Conservation (phyloP, 2,329 filamentous ascomycete species). For the Fusarium newnesense region DNA sequence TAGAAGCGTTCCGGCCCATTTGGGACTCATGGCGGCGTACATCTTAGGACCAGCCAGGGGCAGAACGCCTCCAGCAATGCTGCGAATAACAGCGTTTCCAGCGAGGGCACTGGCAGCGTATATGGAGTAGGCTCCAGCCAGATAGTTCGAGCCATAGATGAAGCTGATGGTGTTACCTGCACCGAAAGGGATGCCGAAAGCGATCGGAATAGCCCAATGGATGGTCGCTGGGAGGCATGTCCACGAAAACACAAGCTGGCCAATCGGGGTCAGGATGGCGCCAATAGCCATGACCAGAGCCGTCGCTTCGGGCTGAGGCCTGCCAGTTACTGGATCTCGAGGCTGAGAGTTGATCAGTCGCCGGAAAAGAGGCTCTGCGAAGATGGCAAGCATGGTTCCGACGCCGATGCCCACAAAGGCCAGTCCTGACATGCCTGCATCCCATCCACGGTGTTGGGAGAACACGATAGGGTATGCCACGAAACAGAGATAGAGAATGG, state of each 20-base stretch:
- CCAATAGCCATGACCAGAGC: slow-evolving; percentile 84
- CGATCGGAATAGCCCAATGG: slow-evolving; percentile 83
- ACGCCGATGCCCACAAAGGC: slow-evolving; percentile 78
- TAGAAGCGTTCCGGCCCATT: slow-evolving; percentile 82
- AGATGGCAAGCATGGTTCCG: slow-evolving; percentile 70
- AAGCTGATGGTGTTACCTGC: slow-evolving; percentile 81
- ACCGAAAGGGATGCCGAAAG: slow-evolving; percentile 83
- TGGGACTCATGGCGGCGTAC: slow-evolving; percentile 75
- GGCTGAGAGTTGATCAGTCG: slow-evolving; percentile 81
- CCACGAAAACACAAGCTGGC: slow-evolving; percentile 90
- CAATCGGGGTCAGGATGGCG: slow-evolving; percentile 77
- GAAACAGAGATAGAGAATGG: slow-evolving; percentile 89
- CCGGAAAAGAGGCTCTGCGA: slow-evolving; percentile 77
- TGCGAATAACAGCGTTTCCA: slow-evolving; percentile 80
- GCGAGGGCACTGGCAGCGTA: slow-evolving; percentile 85
- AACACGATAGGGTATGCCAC: slow-evolving; percentile 91
- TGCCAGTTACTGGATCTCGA: slow-evolving; percentile 79
- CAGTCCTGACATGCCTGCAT: slow-evolving; percentile 76
- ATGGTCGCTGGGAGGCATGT: slow-evolving; percentile 81
- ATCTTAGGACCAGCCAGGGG: slow-evolving; percentile 80
- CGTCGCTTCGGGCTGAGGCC: slow-evolving; percentile 80
- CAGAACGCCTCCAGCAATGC: slow-evolving; percentile 78
- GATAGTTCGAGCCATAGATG: slow-evolving; percentile 84
- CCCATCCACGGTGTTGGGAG: slow-evolving; percentile 78
- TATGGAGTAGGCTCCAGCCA: slow-evolving; percentile 81